Conservation (phyloP, 495 filamentous ascomycete species). For the Penicillium soppii region DNA sequence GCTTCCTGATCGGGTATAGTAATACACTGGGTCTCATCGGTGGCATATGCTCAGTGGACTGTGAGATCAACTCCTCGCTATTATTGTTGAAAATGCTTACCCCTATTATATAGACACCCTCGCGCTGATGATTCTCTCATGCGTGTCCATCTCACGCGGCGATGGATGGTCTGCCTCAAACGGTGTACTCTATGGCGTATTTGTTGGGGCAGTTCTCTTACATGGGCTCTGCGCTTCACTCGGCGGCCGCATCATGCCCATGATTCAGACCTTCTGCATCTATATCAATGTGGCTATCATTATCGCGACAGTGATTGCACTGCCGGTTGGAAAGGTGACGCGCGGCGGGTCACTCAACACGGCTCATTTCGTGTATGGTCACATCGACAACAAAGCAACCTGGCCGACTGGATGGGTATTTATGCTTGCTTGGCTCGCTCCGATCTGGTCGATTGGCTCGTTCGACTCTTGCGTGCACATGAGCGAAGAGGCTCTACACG, state of each 20-base stretch:
- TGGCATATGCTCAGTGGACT: slow-evolving; percentile 60
- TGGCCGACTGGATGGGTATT: slow-evolving; percentile 64
- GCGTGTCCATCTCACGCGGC: slow-evolving; percentile 60
- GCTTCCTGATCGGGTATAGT: slow-evolving; percentile 69
- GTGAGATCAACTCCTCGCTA: slow-evolving; percentile 21
- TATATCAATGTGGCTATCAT: slow-evolving; percentile 62
- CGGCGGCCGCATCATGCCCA: slow-evolving; percentile 59
- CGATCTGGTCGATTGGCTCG: slow-evolving; percentile 65
- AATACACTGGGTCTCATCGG: slow-evolving; percentile 69
- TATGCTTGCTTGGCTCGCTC: slow-evolving; percentile 63
- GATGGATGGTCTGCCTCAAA: slow-evolving; percentile 60
- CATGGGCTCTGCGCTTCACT: slow-evolving; percentile 56
- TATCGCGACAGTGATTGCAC: slow-evolving; percentile 62
- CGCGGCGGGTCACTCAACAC: slow-evolving; percentile 34
- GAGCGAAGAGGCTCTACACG: slow-evolving; percentile 63
- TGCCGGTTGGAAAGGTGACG: slow-evolving; percentile 56
- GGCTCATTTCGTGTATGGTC: slow-evolving; percentile 35
- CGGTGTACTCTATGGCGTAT: slow-evolving; percentile 61
- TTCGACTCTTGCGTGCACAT: slow-evolving; percentile 59
- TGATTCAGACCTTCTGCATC: slow-evolving; percentile 63
- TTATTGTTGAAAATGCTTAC: not conserved
- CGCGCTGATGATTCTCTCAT: slow-evolving; percentile 51
- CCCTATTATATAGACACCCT: slow-evolving; percentile 39
- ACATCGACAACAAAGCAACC: slow-evolving; percentile 53
- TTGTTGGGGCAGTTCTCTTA: slow-evolving; percentile 55